phyloP scores from a whole-genome alignment of 306 rosid genomes.

The Cucumis cinereus region DNA sequence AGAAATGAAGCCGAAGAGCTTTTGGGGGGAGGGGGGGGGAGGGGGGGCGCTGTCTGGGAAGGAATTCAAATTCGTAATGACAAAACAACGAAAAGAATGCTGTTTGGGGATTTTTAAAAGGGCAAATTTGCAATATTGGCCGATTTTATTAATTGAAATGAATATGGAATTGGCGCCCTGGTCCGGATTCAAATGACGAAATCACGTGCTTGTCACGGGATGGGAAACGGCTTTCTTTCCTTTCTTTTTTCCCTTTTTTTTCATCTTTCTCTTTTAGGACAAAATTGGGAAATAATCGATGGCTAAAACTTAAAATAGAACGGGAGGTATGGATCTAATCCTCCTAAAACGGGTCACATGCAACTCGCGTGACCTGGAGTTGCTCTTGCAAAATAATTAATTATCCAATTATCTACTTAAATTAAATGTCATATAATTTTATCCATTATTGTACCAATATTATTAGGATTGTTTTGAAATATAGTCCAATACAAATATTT shows the following conservation, averaged over 20 bases:
- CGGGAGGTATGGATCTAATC: neutral
- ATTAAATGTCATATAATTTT: neutral
- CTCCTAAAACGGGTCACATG: neutral
- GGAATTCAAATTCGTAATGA: conserved; percentile 7
- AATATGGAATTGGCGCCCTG: conserved; percentile 6
- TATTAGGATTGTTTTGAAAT: no score
- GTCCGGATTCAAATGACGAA: conserved; percentile 4
- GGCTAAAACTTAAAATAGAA: neutral
- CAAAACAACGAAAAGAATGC: neutral
- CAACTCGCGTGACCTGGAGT: neutral
- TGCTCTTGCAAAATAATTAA: neutral
- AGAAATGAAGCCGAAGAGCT: neutral
- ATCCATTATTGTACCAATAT: no score
- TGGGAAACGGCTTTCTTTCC: neutral
- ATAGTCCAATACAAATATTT: no score
- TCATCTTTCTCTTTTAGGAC: neutral
- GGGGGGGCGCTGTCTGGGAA: neutral
- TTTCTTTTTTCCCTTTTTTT: neutral
- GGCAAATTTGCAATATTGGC: neutral
- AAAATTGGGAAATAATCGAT: neutral
- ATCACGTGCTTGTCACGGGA: conserved; percentile 8
- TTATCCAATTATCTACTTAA: neutral
- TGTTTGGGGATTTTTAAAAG: neutral
- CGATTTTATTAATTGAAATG: neutral
- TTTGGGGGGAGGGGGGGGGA: neutral